Evolutionary conservation across 2,329 filamentous ascomycete genomes (phyloP).

Genomic region (Ustulina deusta): DNA sequence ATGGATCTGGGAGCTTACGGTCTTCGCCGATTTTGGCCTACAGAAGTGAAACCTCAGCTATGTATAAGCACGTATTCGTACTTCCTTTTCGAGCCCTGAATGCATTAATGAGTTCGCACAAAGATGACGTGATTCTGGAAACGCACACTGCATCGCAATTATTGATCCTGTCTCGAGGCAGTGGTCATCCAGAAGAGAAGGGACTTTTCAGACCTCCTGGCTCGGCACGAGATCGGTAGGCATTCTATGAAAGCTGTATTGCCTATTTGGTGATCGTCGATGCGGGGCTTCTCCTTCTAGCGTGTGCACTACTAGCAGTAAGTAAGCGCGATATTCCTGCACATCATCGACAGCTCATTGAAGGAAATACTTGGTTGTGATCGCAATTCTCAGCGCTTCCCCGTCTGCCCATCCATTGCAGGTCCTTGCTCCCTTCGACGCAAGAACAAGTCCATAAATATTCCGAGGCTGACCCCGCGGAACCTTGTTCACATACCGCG

Average conservation of each 20-base stretch:
- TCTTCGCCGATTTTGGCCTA: neutral
- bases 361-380: neutral
- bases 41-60: neutral
- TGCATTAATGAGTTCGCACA: neutral
- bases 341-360: conserved; percentile 15
- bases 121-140: neutral
- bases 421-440: neutral
- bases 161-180: neutral
- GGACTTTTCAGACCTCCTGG: neutral
- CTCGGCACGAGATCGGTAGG: neutral
- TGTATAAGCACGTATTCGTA: neutral
- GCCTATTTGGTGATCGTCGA: conserved; percentile 18
- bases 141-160: neutral
- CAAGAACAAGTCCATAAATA: neutral
- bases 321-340: conserved; percentile 34
- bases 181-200: neutral
- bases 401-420: conserved; percentile 9
- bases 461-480: neutral
- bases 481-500: conserved; percentile 5
- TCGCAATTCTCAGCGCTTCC: conserved; percentile 7
- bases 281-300: conserved; percentile 22
- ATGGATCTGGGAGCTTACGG: neutral
- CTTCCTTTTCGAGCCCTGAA: neutral
- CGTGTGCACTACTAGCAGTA: neutral
- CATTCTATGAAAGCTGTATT: neutral